A percentile compares a stretch with the other conserved stretches of the same genome.
Evolutionary conservation across 2,329 filamentous ascomycete species (phyloP).

Genomic region (Capronia coronata): DNA sequence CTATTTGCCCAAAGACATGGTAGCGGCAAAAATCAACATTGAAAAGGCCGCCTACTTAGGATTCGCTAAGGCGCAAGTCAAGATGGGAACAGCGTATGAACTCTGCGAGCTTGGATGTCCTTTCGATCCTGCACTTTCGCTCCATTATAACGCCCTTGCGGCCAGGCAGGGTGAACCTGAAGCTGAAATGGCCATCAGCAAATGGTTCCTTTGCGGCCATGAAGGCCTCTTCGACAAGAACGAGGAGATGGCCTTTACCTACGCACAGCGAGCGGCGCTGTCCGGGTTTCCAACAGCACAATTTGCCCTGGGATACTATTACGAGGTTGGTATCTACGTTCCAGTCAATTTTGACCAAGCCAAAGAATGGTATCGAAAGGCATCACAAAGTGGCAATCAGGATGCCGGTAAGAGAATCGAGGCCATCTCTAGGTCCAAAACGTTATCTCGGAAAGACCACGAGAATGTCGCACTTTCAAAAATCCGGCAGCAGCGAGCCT

Average conservation of each 20-base stretch:
- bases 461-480: slow-evolving; percentile 82
- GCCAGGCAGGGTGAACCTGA: slow-evolving; percentile 88
- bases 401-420: slow-evolving; percentile 79
- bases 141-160: slow-evolving; percentile 93
- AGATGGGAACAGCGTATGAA: slow-evolving; percentile 95
- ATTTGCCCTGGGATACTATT: slow-evolving; percentile 95
- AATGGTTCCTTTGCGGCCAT: slow-evolving; percentile 96
- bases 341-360: slow-evolving; percentile 77
- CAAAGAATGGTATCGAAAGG: slow-evolving; percentile 81
- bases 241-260: slow-evolving; percentile 84
- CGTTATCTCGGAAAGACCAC: slow-evolving; percentile 82
- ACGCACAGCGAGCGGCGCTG: slow-evolving; percentile 77
- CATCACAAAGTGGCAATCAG: slow-evolving; percentile 82
- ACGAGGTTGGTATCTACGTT: slow-evolving; percentile 91
- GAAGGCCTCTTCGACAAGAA: slow-evolving; percentile 92
- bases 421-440: slow-evolving; percentile 73
- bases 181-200: slow-evolving; percentile 91
- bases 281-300: slow-evolving; percentile 81
- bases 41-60: slow-evolving; percentile 95
- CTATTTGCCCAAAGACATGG: slow-evolving; percentile 64
- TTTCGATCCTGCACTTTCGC: slow-evolving; percentile 83
- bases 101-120: slow-evolving; percentile 89
- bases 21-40: slow-evolving; percentile 74
- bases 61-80: slow-evolving; percentile 91
- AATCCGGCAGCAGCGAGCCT: slow-evolving; percentile 76